A percentile compares a stretch with the other conserved stretches of the same genome.
phyloP scores from a whole-genome alignment of 2,329 filamentous ascomycete genomes.

The Rhynchosporium graminicola region DNA sequence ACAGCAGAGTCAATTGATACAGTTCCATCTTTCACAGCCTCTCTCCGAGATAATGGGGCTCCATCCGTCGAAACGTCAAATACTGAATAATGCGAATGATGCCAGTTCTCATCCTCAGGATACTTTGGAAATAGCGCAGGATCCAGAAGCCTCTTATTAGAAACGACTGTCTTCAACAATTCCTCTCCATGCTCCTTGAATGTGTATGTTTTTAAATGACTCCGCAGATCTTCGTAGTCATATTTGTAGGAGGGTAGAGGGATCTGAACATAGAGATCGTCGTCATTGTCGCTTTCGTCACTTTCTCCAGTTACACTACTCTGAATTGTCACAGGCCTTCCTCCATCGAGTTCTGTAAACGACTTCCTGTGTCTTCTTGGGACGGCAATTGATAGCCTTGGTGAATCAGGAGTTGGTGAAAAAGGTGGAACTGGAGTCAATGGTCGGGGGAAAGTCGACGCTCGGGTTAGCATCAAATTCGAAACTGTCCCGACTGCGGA shows the following conservation, averaged over 20 bases:
- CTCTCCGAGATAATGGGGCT: slow-evolving; percentile 30
- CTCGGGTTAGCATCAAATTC: slow-evolving; percentile 12
- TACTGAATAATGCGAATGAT: slow-evolving; percentile 36
- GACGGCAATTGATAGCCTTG: slow-evolving; percentile 9
- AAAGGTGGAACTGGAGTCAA: slow-evolving; percentile 7
- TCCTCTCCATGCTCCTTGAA: slow-evolving; percentile 46
- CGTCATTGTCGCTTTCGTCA: slow-evolving; percentile 43
- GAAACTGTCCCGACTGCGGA: not conserved
- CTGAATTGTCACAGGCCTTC: slow-evolving; percentile 24
- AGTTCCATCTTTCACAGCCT: slow-evolving; percentile 27
- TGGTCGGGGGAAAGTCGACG: slow-evolving; percentile 10
- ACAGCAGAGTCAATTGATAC: slow-evolving; percentile 34
- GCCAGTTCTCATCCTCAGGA: slow-evolving; percentile 26
- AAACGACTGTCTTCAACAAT: slow-evolving; percentile 42
- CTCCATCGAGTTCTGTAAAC: slow-evolving; percentile 21
- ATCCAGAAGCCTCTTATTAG: slow-evolving; percentile 27
- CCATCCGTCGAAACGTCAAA: slow-evolving; percentile 36
- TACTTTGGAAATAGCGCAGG: slow-evolving; percentile 32
- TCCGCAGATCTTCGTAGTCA: slow-evolving; percentile 47
- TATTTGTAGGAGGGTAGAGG: slow-evolving; percentile 44
- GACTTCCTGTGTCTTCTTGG: slow-evolving; percentile 19
- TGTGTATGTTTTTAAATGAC: slow-evolving; percentile 46
- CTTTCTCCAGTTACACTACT: slow-evolving; percentile 40
- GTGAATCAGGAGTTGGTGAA: slow-evolving; percentile 11
- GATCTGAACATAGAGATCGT: slow-evolving; percentile 44